Conservation (phyloP, 441 rosid genomes). For the Mallotus japonicus region DNA sequence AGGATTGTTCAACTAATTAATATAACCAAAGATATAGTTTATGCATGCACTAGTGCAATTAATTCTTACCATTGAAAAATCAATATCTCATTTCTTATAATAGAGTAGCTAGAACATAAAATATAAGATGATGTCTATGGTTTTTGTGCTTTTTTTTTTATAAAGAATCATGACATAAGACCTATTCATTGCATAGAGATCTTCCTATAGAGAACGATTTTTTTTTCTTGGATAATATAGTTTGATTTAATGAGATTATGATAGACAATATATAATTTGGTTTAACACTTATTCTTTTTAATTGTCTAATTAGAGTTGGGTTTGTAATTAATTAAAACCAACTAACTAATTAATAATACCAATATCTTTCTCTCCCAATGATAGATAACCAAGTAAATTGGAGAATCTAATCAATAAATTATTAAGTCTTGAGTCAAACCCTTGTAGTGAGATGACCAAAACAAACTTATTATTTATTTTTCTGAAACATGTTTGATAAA, state of each 20-base stretch:
- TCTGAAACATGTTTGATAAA: too few species aligned
- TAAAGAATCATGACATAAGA: background rate
- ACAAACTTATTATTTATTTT: background rate
- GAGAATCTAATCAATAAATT: background rate
- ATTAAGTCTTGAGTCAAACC: constrained; percentile 10
- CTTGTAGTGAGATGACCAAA: background rate
- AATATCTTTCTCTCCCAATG: background rate
- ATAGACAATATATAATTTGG: background rate
- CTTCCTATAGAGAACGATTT: background rate
- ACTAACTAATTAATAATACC: too few species aligned
- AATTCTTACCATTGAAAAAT: too few species aligned
- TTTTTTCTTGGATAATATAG: background rate
- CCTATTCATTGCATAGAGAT: background rate
- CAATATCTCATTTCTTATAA: too few species aligned
- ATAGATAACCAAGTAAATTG: background rate
- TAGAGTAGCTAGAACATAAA: too few species aligned
- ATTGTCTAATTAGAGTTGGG: background rate
- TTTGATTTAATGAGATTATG: background rate
- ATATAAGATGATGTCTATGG: too few species aligned
- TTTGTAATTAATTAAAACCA: too few species aligned
- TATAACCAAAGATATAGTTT: too few species aligned
- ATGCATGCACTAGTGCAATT: too few species aligned
- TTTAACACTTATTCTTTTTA: background rate
- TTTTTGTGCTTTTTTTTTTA: background rate
- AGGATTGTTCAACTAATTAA: too few species aligned